Evolutionary conservation across 208 protist species (phyloP), one percentile per base, ranked within the genome.

Genomic region (Wallacemonas sp.): DNA sequence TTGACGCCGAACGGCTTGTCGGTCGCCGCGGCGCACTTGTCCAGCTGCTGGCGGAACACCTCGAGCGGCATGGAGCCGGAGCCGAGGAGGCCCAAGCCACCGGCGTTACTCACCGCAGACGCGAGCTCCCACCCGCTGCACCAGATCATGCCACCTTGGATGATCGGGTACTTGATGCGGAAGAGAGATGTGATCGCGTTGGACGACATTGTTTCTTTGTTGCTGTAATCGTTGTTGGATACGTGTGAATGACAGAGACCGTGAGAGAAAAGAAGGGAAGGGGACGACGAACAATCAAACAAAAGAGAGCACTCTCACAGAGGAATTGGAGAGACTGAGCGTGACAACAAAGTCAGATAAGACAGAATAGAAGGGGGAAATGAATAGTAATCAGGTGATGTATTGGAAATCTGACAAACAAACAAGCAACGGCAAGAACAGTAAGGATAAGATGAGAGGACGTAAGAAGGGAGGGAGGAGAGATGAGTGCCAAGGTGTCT

Each of bases 1-100:
- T 96, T 96, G 33, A 96, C 90, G 32, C 85, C 90, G 32, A 93
- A 93, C 16, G 87, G 85, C 61, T 91, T 93, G 36, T 69, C 46
- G 1, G 81, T 87, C 4, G 92, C 76, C 14, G 58, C 68, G 19
- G 68, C 62, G 67, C 76, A 84, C 46, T 81, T 69, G 16, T 60
- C 43, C 0, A 96, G 46, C 44, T 94, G 78, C 17, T 89, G 62
- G 47, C 76, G 58, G 46, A 96, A 87, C 14, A 78, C 48, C 5
- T 91, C 90, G 6, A 86, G 41, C 9, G 38, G 79, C 88, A 92
- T 90, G 9, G 85, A 90, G 9, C 90, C 76, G 3, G 90, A 80
- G 48, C 88, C 86, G 60, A 96, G 49, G 14, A 92, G 74, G n/a
- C 90, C 90, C n/a, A 96, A 76, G n/a, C 83, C 90, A 23, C 90